phyloP scores from a whole-genome alignment of 2,329 filamentous ascomycete species.

The Botrytis porri region DNA sequence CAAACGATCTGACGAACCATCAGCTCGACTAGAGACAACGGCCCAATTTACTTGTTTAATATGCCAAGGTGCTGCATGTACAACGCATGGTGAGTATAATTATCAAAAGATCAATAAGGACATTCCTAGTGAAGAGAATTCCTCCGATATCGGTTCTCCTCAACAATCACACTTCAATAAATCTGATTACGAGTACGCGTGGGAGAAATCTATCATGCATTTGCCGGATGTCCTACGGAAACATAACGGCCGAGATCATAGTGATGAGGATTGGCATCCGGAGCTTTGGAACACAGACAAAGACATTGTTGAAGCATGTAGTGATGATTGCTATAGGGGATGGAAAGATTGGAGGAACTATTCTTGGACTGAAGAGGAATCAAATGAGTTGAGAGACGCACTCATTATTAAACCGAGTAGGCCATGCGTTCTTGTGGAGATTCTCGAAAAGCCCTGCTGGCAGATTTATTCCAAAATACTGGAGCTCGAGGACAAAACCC shows the following conservation, averaged over 20 bases:
- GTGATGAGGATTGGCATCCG: not conserved
- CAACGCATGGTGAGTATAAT: conserved; percentile 34
- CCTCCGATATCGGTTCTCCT: not conserved
- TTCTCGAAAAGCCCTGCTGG: conserved; percentile 32
- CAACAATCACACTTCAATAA: conserved; percentile 1
- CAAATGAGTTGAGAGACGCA: conserved; percentile 17
- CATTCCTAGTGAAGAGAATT: conserved; percentile 21
- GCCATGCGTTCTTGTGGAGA: conserved; percentile 27
- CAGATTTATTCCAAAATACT: conserved; percentile 29
- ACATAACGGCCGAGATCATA: conserved; percentile 21
- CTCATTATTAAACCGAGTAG: conserved; percentile 24
- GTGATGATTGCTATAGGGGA: not conserved
- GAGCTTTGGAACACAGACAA: conserved; percentile 8
- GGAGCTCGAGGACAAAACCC: not conserved
- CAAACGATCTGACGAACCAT: not conserved
- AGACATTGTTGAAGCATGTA: not conserved
- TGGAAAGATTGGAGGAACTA: not conserved
- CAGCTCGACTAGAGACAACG: conserved; percentile 28
- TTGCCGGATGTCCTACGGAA: conserved; percentile 29
- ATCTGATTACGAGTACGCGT: conserved; percentile 24
- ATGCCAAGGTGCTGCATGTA: conserved; percentile 35
- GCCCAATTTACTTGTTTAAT: conserved; percentile 32
- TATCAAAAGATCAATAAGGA: conserved; percentile 17
- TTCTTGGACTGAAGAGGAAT: conserved; percentile 10
- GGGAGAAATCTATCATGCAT: conserved; percentile 23